Evolutionary conservation across 75 land plant genomes (phyloP).

Genomic region (Picea sitchensis): DNA sequence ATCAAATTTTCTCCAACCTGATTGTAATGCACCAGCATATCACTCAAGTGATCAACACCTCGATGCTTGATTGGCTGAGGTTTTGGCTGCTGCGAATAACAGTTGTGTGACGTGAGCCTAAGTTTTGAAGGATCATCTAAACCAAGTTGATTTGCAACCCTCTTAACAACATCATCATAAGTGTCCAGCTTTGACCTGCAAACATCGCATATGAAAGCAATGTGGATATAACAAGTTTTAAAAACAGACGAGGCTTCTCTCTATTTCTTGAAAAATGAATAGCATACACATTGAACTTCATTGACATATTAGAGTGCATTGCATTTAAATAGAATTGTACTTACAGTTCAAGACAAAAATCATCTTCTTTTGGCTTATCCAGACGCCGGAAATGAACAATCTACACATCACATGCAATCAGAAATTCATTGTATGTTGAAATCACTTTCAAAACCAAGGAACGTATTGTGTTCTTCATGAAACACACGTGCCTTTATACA

Average conservation of each 20-base stretch:
- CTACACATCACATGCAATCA: slow-evolving; percentile 17
- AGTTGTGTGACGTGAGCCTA: slow-evolving; percentile 46
- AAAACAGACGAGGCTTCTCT: background rate
- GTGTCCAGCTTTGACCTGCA: slow-evolving; percentile 52
- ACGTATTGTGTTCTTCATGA: background rate
- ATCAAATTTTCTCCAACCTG: slow-evolving; percentile 20
- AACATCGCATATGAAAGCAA: background rate
- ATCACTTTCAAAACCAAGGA: background rate
- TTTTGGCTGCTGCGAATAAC: slow-evolving; percentile 51
- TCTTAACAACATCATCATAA: slow-evolving; percentile 51
- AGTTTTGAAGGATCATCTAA: slow-evolving; percentile 50
- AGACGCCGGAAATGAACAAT: slow-evolving; percentile 48
- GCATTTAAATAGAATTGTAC: slow-evolving; percentile 6
- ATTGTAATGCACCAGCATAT: slow-evolving; percentile 56
- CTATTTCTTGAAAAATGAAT: background rate
- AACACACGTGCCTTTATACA: background rate
- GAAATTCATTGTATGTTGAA: background rate
- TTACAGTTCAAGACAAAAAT: slow-evolving; percentile 49
- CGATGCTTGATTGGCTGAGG: slow-evolving; percentile 55
- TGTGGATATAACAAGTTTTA: background rate
- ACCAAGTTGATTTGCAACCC: slow-evolving; percentile 39
- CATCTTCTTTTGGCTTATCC: slow-evolving; percentile 53
- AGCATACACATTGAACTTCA: no score
- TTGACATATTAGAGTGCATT: background rate
- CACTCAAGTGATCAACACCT: slow-evolving; percentile 46